Percentiles rank a stretch among this genome's conserved stretches.
These are phyloP conservation scores for Podaxis sp. DNA, from an alignment of 768 basidiomycete species.

Conservation along the genomic window DNA sequence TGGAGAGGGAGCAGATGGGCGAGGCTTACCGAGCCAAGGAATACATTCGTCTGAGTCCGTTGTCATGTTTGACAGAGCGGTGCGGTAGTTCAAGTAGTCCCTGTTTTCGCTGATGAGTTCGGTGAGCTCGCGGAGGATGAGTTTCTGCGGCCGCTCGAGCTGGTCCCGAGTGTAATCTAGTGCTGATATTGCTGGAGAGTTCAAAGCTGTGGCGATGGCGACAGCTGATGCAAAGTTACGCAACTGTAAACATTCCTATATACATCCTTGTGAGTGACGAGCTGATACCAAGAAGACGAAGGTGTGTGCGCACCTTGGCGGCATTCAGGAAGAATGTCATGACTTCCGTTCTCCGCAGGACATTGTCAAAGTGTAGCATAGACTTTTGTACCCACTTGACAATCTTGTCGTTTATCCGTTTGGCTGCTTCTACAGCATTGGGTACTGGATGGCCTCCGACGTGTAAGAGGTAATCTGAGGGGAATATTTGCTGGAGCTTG, in stretches of 20 bases:
- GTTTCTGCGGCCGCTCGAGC: constrained; percentile 27
- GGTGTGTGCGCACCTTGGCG: constrained; percentile 32
- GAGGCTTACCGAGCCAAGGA: constrained; percentile 49
- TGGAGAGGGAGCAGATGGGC: constrained; percentile 14
- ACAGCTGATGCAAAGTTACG: constrained; percentile 45
- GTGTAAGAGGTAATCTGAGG: constrained; percentile 46
- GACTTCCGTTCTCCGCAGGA: constrained; percentile 35
- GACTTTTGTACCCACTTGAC: constrained; percentile 40
- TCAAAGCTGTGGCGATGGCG: constrained; percentile 41
- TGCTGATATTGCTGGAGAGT: constrained; percentile 38
- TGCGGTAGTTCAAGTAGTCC: constrained; percentile 38
- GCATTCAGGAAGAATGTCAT: constrained; percentile 45
- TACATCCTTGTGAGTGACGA: neutral
- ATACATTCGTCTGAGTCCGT: constrained; percentile 29
- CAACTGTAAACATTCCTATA: constrained; percentile 42
- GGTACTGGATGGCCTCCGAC: constrained; percentile 27
- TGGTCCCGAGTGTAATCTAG: constrained; percentile 33
- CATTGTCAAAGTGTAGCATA: constrained; percentile 36
- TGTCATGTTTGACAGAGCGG: constrained; percentile 27
- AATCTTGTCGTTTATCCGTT: constrained; percentile 40
- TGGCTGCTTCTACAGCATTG: constrained; percentile 35
- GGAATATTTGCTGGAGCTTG: constrained; percentile 34
- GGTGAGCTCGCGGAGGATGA: constrained; percentile 32
- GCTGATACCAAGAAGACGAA: neutral
- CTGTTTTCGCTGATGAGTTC: constrained; percentile 32